These are phyloP conservation scores for Mikania micrantha DNA, from an alignment of 129 eudicot species.

Conservation along the genomic window DNA sequence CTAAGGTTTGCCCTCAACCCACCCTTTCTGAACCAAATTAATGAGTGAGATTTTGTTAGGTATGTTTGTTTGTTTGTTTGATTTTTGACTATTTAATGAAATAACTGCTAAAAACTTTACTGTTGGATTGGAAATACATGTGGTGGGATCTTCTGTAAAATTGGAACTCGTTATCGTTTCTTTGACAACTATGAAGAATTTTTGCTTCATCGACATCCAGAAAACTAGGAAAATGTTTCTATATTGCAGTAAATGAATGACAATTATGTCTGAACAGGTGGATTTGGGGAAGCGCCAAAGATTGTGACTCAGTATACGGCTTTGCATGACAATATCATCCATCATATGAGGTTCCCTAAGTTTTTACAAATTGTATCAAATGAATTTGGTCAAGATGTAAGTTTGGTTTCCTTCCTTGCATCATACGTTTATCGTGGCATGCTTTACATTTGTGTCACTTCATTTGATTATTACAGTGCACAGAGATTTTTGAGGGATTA, in stretches of 20 bases:
- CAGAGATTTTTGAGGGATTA: constrained; percentile 59
- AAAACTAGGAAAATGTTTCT: background rate
- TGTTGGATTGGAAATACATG: background rate
- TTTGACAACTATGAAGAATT: background rate
- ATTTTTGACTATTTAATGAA: background rate
- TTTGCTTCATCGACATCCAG: background rate
- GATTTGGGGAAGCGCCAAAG: constrained; percentile 51
- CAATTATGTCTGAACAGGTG: constrained; percentile 39
- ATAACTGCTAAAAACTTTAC: background rate
- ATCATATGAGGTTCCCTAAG: constrained; percentile 82
- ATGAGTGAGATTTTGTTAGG: no score
- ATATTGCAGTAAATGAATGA: background rate
- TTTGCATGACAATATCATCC: constrained; percentile 64
- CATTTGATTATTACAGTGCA: constrained; percentile 38
- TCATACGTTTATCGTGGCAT: background rate
- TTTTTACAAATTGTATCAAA: constrained; percentile 53
- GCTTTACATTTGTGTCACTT: constrained; percentile 4
- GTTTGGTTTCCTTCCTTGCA: background rate
- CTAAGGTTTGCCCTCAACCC: no score
- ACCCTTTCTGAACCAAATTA: no score
- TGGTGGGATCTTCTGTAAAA: background rate
- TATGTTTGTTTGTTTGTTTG: no score
- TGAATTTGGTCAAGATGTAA: constrained; percentile 70
- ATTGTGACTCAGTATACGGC: constrained; percentile 72
- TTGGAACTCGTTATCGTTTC: background rate